Evolutionary conservation across 2,329 filamentous ascomycete genomes (phyloP).

Genomic region (Huntiella moniliformis): DNA sequence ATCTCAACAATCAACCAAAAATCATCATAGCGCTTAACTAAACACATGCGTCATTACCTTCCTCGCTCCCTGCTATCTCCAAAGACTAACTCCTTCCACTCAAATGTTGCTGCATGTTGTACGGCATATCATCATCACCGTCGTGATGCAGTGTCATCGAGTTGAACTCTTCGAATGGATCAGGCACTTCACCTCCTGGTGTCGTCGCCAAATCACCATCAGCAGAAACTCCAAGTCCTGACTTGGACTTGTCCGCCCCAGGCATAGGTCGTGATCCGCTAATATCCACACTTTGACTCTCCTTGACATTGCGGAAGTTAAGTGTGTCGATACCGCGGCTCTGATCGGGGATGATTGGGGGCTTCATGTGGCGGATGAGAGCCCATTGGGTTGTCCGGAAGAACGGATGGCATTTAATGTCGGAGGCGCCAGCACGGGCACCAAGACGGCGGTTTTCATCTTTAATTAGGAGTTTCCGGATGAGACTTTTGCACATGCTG

Average conservation of each 20-base stretch:
- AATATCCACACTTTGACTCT: constrained; percentile 86
- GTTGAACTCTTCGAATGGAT: constrained; percentile 98
- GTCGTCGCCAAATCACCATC: constrained; percentile 46
- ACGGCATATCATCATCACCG: constrained; percentile 47
- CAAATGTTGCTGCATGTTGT: constrained; percentile 17
- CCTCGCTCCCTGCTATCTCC: neutral
- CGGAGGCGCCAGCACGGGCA: constrained; percentile 83
- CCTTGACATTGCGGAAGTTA: constrained; percentile 96
- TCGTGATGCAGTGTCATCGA: constrained; percentile 95
- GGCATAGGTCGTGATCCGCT: constrained; percentile 34
- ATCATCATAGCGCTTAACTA: neutral
- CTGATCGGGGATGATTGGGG: constrained; percentile 84
- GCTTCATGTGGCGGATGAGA: constrained; percentile 90
- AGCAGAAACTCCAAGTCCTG: neutral
- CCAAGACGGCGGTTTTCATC: constrained; percentile 87
- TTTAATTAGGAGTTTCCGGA: constrained; percentile 93
- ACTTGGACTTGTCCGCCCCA: constrained; percentile 8
- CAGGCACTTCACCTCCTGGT: constrained; percentile 59
- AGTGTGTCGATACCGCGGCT: constrained; percentile 81
- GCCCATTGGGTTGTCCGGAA: constrained; percentile 96
- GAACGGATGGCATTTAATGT: constrained; percentile 92
- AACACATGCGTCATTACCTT: neutral
- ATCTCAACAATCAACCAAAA: too few species aligned
- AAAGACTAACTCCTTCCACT: constrained; percentile 13
- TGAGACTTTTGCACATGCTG: constrained; percentile 88